Conservation (phyloP, 2,329 filamentous ascomycete genomes). For the Ophiocordyceps sinensis region DNA sequence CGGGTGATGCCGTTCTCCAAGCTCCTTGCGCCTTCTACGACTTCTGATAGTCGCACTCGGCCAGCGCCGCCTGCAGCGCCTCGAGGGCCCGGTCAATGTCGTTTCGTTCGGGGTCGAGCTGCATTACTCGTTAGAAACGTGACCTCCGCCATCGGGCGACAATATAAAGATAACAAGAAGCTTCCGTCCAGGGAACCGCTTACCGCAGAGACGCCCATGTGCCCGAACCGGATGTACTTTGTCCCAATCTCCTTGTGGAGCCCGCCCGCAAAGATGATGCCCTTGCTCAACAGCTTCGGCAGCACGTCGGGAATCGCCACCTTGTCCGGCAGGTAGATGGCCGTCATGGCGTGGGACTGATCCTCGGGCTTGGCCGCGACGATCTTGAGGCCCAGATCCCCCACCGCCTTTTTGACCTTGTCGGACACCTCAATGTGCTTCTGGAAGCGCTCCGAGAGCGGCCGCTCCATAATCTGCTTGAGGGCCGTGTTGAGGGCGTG, state of each 20-base stretch:
- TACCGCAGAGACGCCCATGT: conserved; percentile 90
- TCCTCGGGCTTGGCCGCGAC: conserved; percentile 74
- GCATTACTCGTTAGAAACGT: too few species aligned
- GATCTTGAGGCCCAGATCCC: conserved; percentile 72
- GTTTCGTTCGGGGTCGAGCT: conserved; percentile 60
- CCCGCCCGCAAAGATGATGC: conserved; percentile 87
- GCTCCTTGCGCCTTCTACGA: conserved; percentile 5
- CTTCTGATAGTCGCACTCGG: conserved; percentile 55
- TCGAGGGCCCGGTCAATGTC: conserved; percentile 77
- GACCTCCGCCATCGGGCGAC: too few species aligned
- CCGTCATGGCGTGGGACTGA: conserved; percentile 96
- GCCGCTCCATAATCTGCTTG: conserved; percentile 67
- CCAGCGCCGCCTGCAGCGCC: conserved; percentile 59
- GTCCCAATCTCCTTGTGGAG: conserved; percentile 90
- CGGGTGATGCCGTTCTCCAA: neutral
- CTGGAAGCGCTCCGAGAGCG: conserved; percentile 70
- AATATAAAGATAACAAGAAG: neutral
- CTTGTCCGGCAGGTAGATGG: conserved; percentile 82
- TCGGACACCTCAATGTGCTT: conserved; percentile 67
- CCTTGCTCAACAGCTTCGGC: conserved; percentile 70
- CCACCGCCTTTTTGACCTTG: conserved; percentile 71
- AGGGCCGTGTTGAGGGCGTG: conserved; percentile 85
- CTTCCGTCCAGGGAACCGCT: conserved; percentile 12
- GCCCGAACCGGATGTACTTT: conserved; percentile 90
- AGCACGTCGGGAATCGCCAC: conserved; percentile 71